Evolutionary conservation across 441 rosid genomes (phyloP), one percentile per base, ranked within the genome.

Genomic region (Lepidium campestre): DNA sequence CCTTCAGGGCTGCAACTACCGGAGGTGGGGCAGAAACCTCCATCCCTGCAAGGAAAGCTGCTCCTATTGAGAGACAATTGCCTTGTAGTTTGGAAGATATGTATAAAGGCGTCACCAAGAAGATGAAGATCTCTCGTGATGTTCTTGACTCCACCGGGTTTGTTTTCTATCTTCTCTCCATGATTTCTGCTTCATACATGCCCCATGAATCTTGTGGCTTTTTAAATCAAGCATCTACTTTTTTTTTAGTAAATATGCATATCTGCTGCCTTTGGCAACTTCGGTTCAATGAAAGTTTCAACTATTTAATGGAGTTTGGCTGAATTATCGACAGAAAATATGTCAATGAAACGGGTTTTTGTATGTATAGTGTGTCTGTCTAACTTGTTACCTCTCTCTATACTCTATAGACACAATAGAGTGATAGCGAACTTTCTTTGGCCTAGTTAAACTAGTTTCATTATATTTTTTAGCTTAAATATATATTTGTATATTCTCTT

Each of bases 51-150:
- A 81, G 79, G 14, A 85, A 84, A 74, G 83, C 83, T 49, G 65
- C 89, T 56, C 80, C 94, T 10, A 84, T 87, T 14, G 93, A 88
- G 77, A 81, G 73, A 12, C 71, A 61, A 11, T 53, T 90, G 76
- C 87, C 87, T 67, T 90, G 96, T 75, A 81, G 78, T 65, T 82
- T 90, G 32, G 96, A 88, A 73, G 97, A 88, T 57, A 79, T 88
- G 7, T 88, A 84, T 40, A 91, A 77, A 67, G 97, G 97, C 5
- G 78, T 80, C 19, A 80, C 92, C 13, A 90, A 85, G 81, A 90
- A 88, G 83, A 88, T 90, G 95, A 88, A 88, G 81, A 88, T 91
- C 71, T 86, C 93, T 2, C 79, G 96, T 39, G 88, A 85, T 35
- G 85, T 85, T 9, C 78, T 81, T 9, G 93, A 86, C 68, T 79